Base-by-base conservation (phyloP, 257 asterid genomes). In the Avicennia marina region DNA sequence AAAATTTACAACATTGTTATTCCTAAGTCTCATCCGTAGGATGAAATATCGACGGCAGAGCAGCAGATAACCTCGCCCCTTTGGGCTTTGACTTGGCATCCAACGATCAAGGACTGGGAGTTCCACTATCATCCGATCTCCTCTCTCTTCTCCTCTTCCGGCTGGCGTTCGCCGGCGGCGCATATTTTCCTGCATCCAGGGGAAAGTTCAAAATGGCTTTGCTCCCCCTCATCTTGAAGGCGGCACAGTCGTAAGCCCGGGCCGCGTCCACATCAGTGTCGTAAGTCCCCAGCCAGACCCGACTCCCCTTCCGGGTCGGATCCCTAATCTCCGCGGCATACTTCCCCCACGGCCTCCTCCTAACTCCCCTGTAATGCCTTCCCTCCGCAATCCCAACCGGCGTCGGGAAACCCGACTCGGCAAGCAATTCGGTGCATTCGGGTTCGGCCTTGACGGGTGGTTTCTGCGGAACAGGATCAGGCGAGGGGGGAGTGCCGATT, bases 271-370 rank as follows among this genome's bases (percentile, higher is more conserved):
- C 52, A 2, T 75, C 91, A 0, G 66, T 63, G 22, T 85, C 86
- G 39, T 73, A 89, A 5, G 97, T 89, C 38, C 97, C 97, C 6
- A 89, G 56, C 97, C 97, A 89, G 41, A 86, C 75, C 73, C 95
- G 84, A 17, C 80, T 54, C 4, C 97, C 95, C 34, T 83, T 89
- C 60, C 84, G 77, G 69, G 53, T 22, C 46, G 94, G 95, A 64
- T 89, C 95, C 7, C 95, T 83, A 27, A 89, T 89, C 78, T 89
- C 97, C 17, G 97, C 95, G 0, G 97, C 97, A 9, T 67, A 89
- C 53, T 86, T 89, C 8, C 97, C 97, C 96, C 96, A 89, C 29
- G 96, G 95, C 72, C 96, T 68, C 75, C 78, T 78, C 72, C 96
- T 72, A 0, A 89, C 97, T 3, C 97, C 97, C 68, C 97, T 67